Conservation (phyloP, 257 asterid genomes). For the Ilex aquifolium region DNA sequence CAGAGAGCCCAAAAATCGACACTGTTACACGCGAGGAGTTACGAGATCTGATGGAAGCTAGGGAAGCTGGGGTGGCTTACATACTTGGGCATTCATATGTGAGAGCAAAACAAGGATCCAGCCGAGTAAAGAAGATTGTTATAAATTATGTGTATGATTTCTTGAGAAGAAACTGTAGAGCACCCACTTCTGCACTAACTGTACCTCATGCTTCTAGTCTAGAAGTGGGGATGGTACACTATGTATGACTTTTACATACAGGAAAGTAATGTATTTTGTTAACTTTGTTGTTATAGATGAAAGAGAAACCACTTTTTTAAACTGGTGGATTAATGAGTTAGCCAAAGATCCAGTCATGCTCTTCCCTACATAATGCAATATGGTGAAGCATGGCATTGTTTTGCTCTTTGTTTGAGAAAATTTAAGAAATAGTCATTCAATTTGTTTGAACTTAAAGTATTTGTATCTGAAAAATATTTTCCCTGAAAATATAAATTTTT, state of each 20-base stretch:
- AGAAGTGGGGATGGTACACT: constrained; percentile 93
- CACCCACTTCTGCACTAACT: constrained; percentile 51
- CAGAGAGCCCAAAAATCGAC: constrained; percentile 58
- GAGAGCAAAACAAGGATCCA: constrained; percentile 78
- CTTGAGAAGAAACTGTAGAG: constrained; percentile 79
- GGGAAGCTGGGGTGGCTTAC: constrained; percentile 83
- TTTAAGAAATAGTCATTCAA: no score
- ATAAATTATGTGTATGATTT: constrained; percentile 76
- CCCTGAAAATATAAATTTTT: no score
- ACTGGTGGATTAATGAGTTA: no score
- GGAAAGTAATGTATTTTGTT: constrained; percentile 7
- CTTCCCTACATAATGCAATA: no score
- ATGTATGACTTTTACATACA: constrained; percentile 38
- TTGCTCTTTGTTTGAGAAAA: no score
- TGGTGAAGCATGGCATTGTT: no score
- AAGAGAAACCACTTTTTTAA: no score
- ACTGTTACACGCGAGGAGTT: constrained; percentile 46
- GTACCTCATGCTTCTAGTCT: constrained; percentile 86
- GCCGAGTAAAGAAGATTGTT: constrained; percentile 61
- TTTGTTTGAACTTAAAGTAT: no score
- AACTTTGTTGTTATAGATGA: no score
- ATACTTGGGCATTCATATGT: constrained; percentile 81
- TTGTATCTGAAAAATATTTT: no score
- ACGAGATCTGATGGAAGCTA: constrained; percentile 71
- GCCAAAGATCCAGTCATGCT: no score